Evolutionary conservation across 2,329 filamentous ascomycete genomes (phyloP).

Genomic region (Fusarium sublunatum): DNA sequence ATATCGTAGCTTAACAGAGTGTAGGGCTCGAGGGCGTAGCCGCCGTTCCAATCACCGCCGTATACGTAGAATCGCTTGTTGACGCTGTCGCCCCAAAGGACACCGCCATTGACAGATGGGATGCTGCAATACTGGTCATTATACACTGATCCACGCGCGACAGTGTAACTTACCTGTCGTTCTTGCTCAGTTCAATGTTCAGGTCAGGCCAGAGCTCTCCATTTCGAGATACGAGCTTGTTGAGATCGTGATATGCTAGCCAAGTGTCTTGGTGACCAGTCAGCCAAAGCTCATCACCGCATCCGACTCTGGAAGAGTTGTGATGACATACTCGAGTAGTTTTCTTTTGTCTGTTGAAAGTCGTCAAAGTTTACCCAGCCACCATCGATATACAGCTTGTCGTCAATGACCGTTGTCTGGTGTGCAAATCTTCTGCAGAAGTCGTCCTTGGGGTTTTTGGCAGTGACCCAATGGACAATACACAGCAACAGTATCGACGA

Average conservation of each 20-base stretch:
- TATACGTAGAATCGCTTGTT: slow-evolving; percentile 23
- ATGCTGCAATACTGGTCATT: background rate
- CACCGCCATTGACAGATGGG: slow-evolving; percentile 7
- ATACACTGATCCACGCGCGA: background rate
- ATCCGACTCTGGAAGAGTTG: background rate
- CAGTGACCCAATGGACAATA: background rate
- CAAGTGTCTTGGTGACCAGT: slow-evolving; percentile 3
- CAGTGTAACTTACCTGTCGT: background rate
- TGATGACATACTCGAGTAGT: slow-evolving; percentile 11
- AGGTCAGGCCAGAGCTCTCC: background rate
- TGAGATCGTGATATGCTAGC: slow-evolving; percentile 15
- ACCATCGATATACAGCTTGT: slow-evolving; percentile 22
- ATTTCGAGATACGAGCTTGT: background rate
- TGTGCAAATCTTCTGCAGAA: slow-evolving; percentile 26
- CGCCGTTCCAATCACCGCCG: slow-evolving; percentile 13
- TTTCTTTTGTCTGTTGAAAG: background rate
- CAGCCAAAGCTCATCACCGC: background rate
- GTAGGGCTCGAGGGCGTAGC: background rate
- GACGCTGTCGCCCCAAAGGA: slow-evolving; percentile 15
- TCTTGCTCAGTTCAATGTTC: slow-evolving; percentile 1
- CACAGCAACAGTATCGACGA: background rate
- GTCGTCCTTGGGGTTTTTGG: slow-evolving; percentile 9
- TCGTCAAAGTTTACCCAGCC: slow-evolving; percentile 16
- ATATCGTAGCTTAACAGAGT: slow-evolving; percentile 20
- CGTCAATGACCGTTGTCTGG: slow-evolving; percentile 22